Evolutionary conservation across 106 monocot species (phyloP).

Genomic region (Apostasia shenzhenica): DNA sequence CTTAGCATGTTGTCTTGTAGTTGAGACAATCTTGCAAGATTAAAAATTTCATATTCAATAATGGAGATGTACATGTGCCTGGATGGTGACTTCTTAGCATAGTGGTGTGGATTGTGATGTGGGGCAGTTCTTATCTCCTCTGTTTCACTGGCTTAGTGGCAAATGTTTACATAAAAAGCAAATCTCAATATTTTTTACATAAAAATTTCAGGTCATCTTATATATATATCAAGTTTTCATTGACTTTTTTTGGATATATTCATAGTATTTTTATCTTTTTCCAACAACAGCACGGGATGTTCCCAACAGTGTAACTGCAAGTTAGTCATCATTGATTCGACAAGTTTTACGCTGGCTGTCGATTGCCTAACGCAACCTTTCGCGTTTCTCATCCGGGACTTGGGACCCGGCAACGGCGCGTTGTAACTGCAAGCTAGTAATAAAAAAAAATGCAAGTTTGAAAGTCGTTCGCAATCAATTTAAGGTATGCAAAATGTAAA

Average conservation of each 20-base stretch:
- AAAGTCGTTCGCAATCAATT: too few relatives aligned
- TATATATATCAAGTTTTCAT: background rate
- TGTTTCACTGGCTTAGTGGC: background rate
- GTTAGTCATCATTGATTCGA: too few relatives aligned
- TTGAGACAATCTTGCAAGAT: background rate
- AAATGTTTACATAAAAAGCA: background rate
- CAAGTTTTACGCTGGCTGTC: too few relatives aligned
- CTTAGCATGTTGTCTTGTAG: too few relatives aligned
- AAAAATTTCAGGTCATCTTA: background rate
- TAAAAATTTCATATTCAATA: background rate
- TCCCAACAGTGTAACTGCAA: too few relatives aligned
- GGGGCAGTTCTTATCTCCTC: slow-evolving; percentile 1
- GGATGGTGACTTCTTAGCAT: background rate
- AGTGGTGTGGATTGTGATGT: background rate
- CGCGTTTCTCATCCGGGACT: too few relatives aligned
- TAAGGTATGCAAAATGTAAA: too few relatives aligned
- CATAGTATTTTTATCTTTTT: background rate
- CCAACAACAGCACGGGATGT: too few relatives aligned
- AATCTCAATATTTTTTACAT: background rate
- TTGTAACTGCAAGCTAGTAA: too few relatives aligned
- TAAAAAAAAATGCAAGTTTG: too few relatives aligned
- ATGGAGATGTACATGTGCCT: slow-evolving; percentile 1
- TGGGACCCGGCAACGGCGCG: too few relatives aligned
- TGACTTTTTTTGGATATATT: background rate
- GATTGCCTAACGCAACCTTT: too few relatives aligned